Evolutionary conservation across 306 rosid species (phyloP).

Genomic region (Erythrophleum fordii): DNA sequence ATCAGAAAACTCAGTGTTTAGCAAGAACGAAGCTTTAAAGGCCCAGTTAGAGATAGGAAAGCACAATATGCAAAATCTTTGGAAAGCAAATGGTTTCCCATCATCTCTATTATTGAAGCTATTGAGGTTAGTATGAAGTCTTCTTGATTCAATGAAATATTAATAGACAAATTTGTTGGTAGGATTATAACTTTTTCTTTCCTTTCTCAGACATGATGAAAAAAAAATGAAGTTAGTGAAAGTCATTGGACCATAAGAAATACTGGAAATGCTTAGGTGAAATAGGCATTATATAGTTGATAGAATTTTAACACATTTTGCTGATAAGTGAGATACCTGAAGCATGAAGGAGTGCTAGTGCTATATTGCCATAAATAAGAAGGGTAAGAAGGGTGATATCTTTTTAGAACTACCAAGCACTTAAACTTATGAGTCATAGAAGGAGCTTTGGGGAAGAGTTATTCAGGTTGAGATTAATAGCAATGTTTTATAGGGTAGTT

Average conservation of each 20-base stretch:
- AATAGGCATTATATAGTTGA: background rate
- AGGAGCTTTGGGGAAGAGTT: background rate
- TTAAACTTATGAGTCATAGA: background rate
- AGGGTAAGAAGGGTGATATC: background rate
- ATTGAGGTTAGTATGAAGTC: conserved; percentile 70
- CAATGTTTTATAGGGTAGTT: conserved; percentile 16
- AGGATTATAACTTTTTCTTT: too few species aligned
- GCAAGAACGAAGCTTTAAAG: conserved; percentile 43
- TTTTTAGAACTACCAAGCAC: background rate
- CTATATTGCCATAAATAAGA: background rate
- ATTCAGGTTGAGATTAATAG: background rate
- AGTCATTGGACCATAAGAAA: background rate
- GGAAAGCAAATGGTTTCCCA: conserved; percentile 64
- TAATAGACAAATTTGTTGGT: background rate
- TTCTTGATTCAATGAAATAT: conserved; percentile 26
- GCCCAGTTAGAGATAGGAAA: conserved; percentile 45
- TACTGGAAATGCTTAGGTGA: background rate
- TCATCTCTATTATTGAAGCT: conserved; percentile 63
- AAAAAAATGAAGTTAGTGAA: background rate
- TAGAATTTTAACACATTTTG: background rate
- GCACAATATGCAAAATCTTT: conserved; percentile 44
- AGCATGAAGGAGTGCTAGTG: background rate
- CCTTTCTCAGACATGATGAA: background rate
- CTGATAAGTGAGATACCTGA: background rate
- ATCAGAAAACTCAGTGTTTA: conserved; percentile 19